Evolutionary conservation across 2,329 filamentous ascomycete genomes (phyloP).

Genomic region (Penicillium thymicola): DNA sequence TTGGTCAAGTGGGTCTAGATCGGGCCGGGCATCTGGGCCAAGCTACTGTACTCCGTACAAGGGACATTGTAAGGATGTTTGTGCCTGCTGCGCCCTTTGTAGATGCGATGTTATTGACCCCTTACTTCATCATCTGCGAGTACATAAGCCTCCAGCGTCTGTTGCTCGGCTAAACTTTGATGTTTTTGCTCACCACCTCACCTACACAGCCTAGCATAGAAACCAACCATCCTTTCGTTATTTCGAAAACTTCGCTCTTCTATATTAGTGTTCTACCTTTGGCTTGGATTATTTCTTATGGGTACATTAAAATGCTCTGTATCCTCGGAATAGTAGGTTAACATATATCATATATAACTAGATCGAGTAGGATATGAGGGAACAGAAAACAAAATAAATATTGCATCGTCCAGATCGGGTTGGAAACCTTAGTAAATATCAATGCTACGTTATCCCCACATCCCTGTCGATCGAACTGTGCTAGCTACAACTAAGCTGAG

Average conservation of each 20-base stretch:
- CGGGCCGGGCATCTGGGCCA: constrained; percentile 1
- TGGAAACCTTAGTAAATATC: not conserved
- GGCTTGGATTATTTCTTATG: not conserved
- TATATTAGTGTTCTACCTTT: not conserved
- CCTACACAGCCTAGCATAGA: not conserved
- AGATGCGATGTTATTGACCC: not conserved
- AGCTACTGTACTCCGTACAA: not conserved
- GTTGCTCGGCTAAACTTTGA: not conserved
- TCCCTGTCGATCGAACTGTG: not conserved
- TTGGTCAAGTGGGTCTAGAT: constrained; percentile 4
- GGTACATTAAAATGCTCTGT: not conserved
- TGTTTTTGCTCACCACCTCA: not conserved
- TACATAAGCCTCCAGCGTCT: no score
- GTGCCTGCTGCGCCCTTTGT: not conserved
- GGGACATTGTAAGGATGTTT: not conserved
- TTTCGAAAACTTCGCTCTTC: not conserved
- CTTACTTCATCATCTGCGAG: not conserved
- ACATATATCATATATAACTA: not conserved
- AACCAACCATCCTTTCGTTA: not conserved
- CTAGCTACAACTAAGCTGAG: not conserved
- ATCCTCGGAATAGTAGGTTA: not conserved
- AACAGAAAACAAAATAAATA: not conserved
- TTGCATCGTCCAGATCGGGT: not conserved
- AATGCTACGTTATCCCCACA: not conserved
- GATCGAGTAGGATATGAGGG: not conserved